Percentiles rank a stretch among this genome's conserved stretches.
Conservation (phyloP, 2,329 filamentous ascomycete genomes). For the Venturia carpophila region DNA sequence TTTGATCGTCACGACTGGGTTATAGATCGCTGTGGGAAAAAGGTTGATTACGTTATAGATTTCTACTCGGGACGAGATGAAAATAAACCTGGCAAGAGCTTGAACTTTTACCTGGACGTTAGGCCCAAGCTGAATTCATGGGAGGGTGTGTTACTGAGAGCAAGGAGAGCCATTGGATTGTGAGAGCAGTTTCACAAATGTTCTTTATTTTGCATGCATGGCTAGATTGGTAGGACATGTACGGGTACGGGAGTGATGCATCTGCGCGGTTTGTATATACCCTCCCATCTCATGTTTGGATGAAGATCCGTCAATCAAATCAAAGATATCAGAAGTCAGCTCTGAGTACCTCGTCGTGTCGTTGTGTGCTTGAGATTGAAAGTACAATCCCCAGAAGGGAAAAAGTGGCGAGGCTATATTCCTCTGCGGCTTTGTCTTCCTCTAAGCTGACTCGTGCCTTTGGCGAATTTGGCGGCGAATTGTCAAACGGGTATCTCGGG, state of each 20-base stretch:
- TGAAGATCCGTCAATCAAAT: neutral
- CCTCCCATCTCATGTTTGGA: conserved; percentile 7
- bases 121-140: conserved; percentile 56
- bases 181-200: neutral
- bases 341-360: no score
- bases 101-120: conserved; percentile 59
- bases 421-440: no score
- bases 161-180: conserved; percentile 38
- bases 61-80: conserved; percentile 73
- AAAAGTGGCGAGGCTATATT: no score
- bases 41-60: conserved; percentile 93
- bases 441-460: neutral
- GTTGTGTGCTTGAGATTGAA: no score
- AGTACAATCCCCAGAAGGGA: no score
- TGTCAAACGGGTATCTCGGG: neutral
- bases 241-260: neutral
- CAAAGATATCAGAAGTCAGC: neutral
- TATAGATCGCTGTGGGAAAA: conserved; percentile 78
- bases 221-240: neutral
- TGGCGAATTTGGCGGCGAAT: neutral
- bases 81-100: conserved; percentile 35
- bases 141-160: conserved; percentile 53
- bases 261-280: neutral
- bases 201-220: neutral
- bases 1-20: conserved; percentile 98